Percentiles rank a stretch among this genome's conserved stretches.
phyloP scores from a whole-genome alignment of 805 yeast genomes.

The Limtongozyma cylindracea region DNA sequence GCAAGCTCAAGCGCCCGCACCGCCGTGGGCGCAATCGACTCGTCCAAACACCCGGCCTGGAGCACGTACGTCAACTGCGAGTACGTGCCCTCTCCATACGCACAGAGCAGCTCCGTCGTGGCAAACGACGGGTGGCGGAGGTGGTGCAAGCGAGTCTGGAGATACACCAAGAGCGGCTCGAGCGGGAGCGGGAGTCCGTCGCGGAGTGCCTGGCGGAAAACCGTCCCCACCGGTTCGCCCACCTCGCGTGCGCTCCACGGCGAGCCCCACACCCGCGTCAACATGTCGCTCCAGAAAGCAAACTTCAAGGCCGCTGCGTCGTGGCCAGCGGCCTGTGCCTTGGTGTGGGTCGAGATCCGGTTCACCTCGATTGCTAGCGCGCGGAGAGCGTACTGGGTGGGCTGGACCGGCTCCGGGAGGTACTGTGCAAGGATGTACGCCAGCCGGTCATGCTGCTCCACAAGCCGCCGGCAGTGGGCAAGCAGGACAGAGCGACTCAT shows the following conservation, averaged over 20 bases:
- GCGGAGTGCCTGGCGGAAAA: slow-evolving; percentile 25
- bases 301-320: slow-evolving; percentile 27
- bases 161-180: slow-evolving; percentile 26
- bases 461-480: slow-evolving; percentile 10
- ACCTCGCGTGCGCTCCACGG: slow-evolving; percentile 11
- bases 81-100: slow-evolving; percentile 58
- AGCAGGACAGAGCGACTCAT: no score
- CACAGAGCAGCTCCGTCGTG: slow-evolving; percentile 30
- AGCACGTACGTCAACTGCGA: slow-evolving; percentile 50
- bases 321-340: slow-evolving; percentile 8
- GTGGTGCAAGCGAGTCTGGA: slow-evolving; percentile 31
- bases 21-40: slow-evolving; percentile 28
- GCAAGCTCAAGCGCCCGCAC: slow-evolving; percentile 20
- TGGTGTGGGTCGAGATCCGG: slow-evolving; percentile 13
- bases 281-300: slow-evolving; percentile 51
- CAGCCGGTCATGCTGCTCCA: slow-evolving; percentile 29
- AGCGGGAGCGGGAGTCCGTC: slow-evolving; percentile 24
- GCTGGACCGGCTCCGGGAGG: slow-evolving; percentile 36
- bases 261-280: slow-evolving; percentile 20
- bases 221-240: slow-evolving; percentile 40
- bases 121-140: slow-evolving; percentile 19
- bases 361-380: slow-evolving; percentile 43
- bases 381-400: slow-evolving; percentile 34
- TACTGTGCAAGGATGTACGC: slow-evolving; percentile 43
- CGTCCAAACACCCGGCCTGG: slow-evolving; percentile 32